Evolutionary conservation across 148 eudicot species (phyloP), one percentile per base, ranked within the genome.

Genomic region (Cornus florida): DNA sequence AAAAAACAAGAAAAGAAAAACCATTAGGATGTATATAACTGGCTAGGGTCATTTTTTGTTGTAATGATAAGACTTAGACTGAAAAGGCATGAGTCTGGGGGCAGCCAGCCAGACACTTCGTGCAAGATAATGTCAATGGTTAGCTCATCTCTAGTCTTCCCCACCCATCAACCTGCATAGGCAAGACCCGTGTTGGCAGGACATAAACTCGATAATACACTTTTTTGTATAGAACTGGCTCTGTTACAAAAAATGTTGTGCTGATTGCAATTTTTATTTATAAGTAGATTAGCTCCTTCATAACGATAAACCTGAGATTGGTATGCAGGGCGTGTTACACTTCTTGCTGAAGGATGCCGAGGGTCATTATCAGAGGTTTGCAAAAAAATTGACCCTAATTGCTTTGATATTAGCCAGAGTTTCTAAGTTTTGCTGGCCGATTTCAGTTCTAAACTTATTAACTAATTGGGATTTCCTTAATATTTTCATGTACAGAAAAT

Each of bases 341-440:
- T 94, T 76, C 82, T 94, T 80, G 96, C 93, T 56, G 98, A 94
- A 84, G 98, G 98, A 56, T 94, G 98, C 82, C 93, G 98, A 79
- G 98, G 98, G 79, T 94, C 98, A 83, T 83, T 94, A 77, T 94
- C 98, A 57, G 98, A 94, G 98, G 98, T 92, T 80, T 86, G 82
- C 69, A 80, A 5, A 43, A 43, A 79, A 78, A 35, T 22, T 62
- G 77, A 66, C 62, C 35, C 73, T 60, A 41, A n/a, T 69, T 65
- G 19, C 71, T 62, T 31, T 57, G 57, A 60, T 31, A 38, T 71
- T 72, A 31, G 10, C 11, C 53, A 62, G 6, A 43, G 16, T 24
- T 35, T 69, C 48, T 13, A 3, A 33, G n/a, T 2, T 43, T 64
- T 72, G 11, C 48, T 70, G 69, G 41, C 22, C 22, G 8, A 67